Conservation (phyloP, 495 filamentous ascomycete genomes). For the Trichoderma asperelloides region DNA sequence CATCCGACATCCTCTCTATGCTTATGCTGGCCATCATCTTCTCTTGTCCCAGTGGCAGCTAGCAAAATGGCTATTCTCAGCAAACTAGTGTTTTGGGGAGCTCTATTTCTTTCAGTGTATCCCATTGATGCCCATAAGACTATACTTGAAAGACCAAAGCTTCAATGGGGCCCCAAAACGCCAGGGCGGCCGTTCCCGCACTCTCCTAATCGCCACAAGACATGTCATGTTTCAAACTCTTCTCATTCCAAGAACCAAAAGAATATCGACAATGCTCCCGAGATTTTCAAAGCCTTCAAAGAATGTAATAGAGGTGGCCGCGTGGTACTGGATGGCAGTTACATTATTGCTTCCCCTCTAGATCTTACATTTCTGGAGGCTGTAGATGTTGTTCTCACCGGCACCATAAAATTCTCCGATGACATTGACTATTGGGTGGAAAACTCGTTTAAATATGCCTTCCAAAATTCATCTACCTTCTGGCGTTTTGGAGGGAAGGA, state of each 20-base stretch:
- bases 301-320: slow-evolving; percentile 56
- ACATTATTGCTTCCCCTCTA: slow-evolving; percentile 46
- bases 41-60: neutral
- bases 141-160: neutral
- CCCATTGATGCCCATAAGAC: neutral
- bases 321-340: slow-evolving; percentile 47
- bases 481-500: slow-evolving; percentile 61
- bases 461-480: slow-evolving; percentile 60
- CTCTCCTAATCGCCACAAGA: neutral
- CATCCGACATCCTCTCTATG: neutral
- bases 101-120: neutral
- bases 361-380: slow-evolving; percentile 46
- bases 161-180: neutral
- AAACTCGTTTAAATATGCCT: slow-evolving; percentile 49
- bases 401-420: slow-evolving; percentile 50
- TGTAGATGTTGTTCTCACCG: slow-evolving; percentile 48
- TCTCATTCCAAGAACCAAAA: neutral
- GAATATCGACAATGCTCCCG: slow-evolving; percentile 41
- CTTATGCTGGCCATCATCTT: neutral
- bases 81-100: neutral
- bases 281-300: slow-evolving; percentile 48
- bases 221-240: neutral
- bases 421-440: slow-evolving; percentile 61
- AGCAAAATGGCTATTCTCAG: neutral
- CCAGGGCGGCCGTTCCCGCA: neutral